Evolutionary conservation across 768 basidiomycete species (phyloP).

Genomic region (Chalciporus piperatus): DNA sequence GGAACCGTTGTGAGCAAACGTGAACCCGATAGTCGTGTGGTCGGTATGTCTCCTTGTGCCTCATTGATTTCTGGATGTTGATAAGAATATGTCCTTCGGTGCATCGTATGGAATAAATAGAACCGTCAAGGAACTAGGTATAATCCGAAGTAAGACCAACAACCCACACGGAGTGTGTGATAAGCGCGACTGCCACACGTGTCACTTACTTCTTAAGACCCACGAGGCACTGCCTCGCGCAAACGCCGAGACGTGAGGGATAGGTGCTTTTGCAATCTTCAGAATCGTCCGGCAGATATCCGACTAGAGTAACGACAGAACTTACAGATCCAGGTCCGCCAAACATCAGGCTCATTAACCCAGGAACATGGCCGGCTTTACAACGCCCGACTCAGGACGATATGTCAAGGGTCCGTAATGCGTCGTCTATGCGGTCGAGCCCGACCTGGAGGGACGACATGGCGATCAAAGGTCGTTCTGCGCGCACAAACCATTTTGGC

Average conservation of each 20-base stretch:
- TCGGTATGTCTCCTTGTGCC: not conserved
- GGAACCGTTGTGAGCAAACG: too few relatives aligned
- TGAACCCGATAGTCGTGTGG: not conserved
- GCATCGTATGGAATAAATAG: too few relatives aligned
- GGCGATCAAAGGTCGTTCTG: constrained; percentile 28
- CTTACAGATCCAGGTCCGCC: not conserved
- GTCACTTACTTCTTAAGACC: too few relatives aligned
- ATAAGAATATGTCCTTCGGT: not conserved
- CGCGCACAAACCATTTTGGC: constrained; percentile 2
- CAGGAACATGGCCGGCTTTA: not conserved
- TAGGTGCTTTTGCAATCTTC: constrained; percentile 9
- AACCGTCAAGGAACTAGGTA: too few relatives aligned
- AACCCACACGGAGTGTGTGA: not conserved
- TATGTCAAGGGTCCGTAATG: constrained; percentile 24
- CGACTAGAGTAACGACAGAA: not conserved
- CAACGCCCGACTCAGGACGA: not conserved
- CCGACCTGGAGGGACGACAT: constrained; percentile 43
- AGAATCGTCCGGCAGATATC: not conserved
- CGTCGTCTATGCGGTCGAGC: constrained; percentile 48
- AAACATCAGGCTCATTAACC: constrained; percentile 13
- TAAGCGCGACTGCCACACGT: too few relatives aligned
- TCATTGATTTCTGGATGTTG: not conserved
- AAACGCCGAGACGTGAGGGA: too few relatives aligned
- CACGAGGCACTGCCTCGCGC: too few relatives aligned
- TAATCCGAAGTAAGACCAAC: too few relatives aligned